Conservation (phyloP, 169 alveolate species). For the Eimeria necatrix region DNA sequence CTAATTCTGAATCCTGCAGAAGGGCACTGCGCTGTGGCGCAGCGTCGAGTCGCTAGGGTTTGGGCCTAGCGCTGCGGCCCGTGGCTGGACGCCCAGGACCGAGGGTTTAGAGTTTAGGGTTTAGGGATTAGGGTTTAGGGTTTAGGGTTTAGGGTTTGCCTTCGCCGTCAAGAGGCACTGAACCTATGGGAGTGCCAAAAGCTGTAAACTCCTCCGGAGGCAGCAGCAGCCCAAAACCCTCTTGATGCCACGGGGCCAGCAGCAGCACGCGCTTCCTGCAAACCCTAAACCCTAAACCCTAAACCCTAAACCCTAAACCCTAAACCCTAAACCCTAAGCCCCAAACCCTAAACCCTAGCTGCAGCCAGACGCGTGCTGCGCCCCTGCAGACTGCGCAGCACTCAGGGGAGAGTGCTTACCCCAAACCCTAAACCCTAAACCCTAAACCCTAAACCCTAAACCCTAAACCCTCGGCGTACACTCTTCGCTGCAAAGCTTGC, state of each 20-base stretch:
- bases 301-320: constrained; percentile 42
- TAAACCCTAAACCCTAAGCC: constrained; percentile 33
- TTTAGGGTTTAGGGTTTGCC: too few species aligned
- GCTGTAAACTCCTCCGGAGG: constrained; percentile 35
- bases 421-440: constrained; percentile 11
- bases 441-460: constrained; percentile 28
- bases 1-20: background rate
- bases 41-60: too few species aligned
- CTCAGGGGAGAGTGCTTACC: too few species aligned
- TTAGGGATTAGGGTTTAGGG: constrained; percentile 16
- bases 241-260: constrained; percentile 27
- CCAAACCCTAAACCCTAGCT: background rate
- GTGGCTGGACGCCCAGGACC: background rate
- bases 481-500: background rate
- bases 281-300: constrained; percentile 47
- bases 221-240: background rate
- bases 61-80: too few species aligned
- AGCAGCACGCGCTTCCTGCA: constrained; percentile 40
- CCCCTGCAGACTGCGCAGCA: background rate
- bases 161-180: constrained; percentile 4
- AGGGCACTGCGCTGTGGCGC: too few species aligned
- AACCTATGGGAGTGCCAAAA: background rate
- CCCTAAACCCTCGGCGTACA: constrained; percentile 21
- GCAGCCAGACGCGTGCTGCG: background rate
- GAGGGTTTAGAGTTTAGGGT: background rate